Evolutionary conservation across 1,139 yeast genomes (phyloP), one percentile per base, ranked within the genome.

Genomic region (Pichia sorboxylosa): DNA sequence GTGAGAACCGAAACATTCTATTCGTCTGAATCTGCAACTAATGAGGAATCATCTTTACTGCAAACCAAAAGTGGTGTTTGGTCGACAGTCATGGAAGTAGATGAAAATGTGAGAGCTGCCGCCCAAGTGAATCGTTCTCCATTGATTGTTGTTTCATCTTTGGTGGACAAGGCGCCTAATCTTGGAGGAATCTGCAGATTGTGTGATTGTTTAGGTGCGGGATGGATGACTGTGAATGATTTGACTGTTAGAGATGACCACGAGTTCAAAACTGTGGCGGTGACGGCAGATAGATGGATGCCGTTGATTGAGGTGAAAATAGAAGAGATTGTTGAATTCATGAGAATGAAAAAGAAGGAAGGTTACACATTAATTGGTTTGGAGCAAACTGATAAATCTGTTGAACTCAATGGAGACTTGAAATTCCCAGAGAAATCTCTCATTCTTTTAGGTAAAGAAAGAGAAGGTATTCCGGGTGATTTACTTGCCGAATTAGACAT

Each of bases 201-300:
- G 24, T 82, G 92, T 55, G 97, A 87, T 51, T 95, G 85, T 16
- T 63, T 87, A 19, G 97, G 97, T 6, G 95, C 87, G 1, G 90
- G 92, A 1, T 55, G 76, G 42, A 62, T 87, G 53, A 81, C 94
- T 0, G 61, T 87, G 30, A 69, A 82, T 47, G 94, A 85, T 47
- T 51, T 77, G 21, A 54, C 65, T 22, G 78, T 81, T 5, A 69
- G 69, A 36, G 59, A 66, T 11, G 69, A 77, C 49, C 68, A 73
- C 1, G 87, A 80, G 40, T 87, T 87, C 60, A 80, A 74, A 48
- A 74, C 63, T 38, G 96, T 90, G 19, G 94, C 96, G 0, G 94
- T 87, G 8, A 84, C 96, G 0, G 94, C 97, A 1, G 96, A 87
- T 44, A 64, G 69, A 38, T 87, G 96, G 96, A 82, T 85, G 93